Evolutionary conservation across 768 basidiomycete genomes (phyloP).

Genomic region (Naganishia vaughanmartiniae): DNA sequence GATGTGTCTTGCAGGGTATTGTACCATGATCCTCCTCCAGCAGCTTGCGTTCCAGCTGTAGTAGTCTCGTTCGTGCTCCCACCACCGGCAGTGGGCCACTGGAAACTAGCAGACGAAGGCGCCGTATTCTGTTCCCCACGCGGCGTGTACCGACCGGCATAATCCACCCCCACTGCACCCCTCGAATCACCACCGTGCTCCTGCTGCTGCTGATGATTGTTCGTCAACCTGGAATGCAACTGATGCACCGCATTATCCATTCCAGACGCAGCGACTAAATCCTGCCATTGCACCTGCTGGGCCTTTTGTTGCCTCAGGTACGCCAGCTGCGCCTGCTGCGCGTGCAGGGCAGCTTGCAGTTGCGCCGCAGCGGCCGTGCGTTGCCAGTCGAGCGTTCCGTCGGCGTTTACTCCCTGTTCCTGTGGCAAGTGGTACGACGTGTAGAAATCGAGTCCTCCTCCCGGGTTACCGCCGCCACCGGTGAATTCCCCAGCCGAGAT

Average conservation of each 20-base stretch:
- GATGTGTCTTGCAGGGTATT: background rate
- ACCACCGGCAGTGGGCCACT: background rate
- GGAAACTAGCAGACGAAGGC: background rate
- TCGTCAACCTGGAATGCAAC: background rate
- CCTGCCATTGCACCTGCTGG: slow-evolving; percentile 29
- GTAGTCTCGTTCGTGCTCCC: background rate
- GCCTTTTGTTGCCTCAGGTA: slow-evolving; percentile 28
- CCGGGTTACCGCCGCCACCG: background rate
- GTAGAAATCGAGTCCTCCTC: slow-evolving; percentile 21
- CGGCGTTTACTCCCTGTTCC: slow-evolving; percentile 18
- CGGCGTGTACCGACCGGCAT: background rate
- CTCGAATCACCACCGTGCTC: background rate
- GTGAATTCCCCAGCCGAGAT: slow-evolving; percentile 11
- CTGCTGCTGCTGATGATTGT: background rate
- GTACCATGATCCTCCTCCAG: slow-evolving; percentile 8
- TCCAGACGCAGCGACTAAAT: slow-evolving; percentile 21
- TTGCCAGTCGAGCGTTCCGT: slow-evolving; percentile 29
- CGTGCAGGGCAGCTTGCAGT: slow-evolving; percentile 28
- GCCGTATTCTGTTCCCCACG: background rate
- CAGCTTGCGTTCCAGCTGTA: background rate
- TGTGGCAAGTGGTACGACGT: slow-evolving; percentile 22
- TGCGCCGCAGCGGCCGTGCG: slow-evolving; percentile 26
- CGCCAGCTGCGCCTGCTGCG: slow-evolving; percentile 31
- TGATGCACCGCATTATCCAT: slow-evolving; percentile 19
- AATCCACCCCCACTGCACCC: background rate